Evolutionary conservation across 1,284 basidiomycete species (phyloP).

Genomic region (Puccinia horiana): DNA sequence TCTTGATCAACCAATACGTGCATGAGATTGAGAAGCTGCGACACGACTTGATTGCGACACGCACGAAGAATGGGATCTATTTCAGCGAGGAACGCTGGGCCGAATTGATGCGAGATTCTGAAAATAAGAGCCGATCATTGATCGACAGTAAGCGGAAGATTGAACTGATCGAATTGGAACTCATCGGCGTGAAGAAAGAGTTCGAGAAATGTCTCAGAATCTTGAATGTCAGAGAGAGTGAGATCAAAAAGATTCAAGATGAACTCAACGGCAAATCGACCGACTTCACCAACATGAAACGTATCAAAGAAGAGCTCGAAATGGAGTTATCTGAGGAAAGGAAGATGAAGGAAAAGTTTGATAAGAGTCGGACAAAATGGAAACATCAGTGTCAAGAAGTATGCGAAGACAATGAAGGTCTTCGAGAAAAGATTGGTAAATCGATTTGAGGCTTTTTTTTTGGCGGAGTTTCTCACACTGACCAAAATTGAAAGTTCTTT

Average conservation of each 20-base stretch:
- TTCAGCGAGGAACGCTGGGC: constrained; percentile 85
- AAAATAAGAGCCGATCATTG: constrained; percentile 71
- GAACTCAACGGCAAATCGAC: constrained; percentile 58
- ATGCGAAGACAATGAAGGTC: constrained; percentile 48
- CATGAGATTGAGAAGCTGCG: constrained; percentile 93
- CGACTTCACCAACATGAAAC: constrained; percentile 56
- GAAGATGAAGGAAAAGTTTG: constrained; percentile 11
- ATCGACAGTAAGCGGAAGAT: constrained; percentile 79
- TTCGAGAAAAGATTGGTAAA: constrained; percentile 46
- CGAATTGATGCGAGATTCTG: constrained; percentile 75
- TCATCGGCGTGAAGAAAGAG: constrained; percentile 77
- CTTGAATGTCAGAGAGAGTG: constrained; percentile 72
- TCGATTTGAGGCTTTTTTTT: background rate
- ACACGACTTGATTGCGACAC: constrained; percentile 80
- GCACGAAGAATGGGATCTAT: constrained; percentile 92
- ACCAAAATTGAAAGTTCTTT: background rate
- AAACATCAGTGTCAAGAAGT: constrained; percentile 39
- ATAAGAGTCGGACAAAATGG: constrained; percentile 47
- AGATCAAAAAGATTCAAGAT: constrained; percentile 38
- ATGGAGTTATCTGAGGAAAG: constrained; percentile 8
- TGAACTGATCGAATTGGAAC: constrained; percentile 77
- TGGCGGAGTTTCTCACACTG: background rate
- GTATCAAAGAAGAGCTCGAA: constrained; percentile 49
- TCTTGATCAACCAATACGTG: constrained; percentile 90
- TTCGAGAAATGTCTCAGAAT: constrained; percentile 81